These are phyloP conservation scores for Cryphonectria japonica DNA, from an alignment of 2,329 filamentous ascomycete genomes.

Conservation along the genomic window DNA sequence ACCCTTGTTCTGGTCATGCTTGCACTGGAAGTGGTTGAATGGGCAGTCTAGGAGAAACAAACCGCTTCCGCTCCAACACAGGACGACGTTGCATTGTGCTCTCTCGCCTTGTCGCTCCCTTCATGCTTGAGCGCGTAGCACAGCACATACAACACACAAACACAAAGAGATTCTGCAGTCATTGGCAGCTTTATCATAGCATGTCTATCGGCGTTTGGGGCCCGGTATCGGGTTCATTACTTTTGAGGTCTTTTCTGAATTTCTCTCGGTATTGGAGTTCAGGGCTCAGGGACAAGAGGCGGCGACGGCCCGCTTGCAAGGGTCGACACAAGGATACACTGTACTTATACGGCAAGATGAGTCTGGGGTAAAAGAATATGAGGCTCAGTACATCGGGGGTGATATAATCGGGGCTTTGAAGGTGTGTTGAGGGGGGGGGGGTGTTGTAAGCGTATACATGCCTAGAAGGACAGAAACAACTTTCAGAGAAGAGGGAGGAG, in stretches of 20 bases:
- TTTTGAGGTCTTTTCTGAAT: background rate
- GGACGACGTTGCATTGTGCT: background rate
- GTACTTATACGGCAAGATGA: background rate
- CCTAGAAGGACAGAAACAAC: background rate
- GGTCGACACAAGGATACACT: background rate
- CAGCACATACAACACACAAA: background rate
- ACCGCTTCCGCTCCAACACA: background rate
- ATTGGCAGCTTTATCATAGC: background rate
- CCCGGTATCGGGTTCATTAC: background rate
- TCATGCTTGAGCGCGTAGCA: background rate
- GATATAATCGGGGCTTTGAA: background rate
- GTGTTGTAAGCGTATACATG: background rate
- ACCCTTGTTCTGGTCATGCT: constrained; percentile 89
- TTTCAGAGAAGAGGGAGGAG: background rate
- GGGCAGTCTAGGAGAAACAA: constrained; percentile 56
- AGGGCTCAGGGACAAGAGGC: background rate
- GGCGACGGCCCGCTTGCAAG: background rate
- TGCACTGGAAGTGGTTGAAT: constrained; percentile 90
- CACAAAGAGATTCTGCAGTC: background rate
- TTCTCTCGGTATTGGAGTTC: constrained; percentile 7
- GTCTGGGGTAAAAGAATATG: background rate
- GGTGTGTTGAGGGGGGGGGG: background rate
- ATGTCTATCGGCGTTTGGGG: background rate
- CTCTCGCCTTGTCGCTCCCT: background rate
- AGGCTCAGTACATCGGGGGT: background rate